A percentile compares a stretch with the other conserved stretches of the same genome.
Conservation (phyloP, 345 rosid genomes). For the Pugionium cornutum region DNA sequence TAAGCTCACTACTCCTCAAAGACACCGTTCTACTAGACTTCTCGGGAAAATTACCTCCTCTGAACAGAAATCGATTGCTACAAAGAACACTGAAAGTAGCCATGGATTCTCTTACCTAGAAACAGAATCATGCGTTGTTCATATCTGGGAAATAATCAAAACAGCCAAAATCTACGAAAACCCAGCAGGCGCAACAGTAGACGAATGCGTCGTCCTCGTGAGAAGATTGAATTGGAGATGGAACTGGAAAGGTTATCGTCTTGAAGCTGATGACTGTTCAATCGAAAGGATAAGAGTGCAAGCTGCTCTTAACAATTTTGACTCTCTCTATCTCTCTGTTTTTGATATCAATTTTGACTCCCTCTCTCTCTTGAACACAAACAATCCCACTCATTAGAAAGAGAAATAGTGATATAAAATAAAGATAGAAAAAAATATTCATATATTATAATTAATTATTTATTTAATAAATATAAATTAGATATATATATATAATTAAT, state of each 20-base stretch:
- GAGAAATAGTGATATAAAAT: too few relatives aligned
- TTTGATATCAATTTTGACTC: too few relatives aligned
- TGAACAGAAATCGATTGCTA: slow-evolving; percentile 50
- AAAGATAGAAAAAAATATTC: too few relatives aligned
- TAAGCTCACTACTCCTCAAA: slow-evolving; percentile 32
- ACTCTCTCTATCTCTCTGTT: not conserved
- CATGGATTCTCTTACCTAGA: slow-evolving; percentile 44
- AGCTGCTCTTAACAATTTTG: slow-evolving; percentile 19
- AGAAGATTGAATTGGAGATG: slow-evolving; percentile 4
- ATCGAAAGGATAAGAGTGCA: slow-evolving; percentile 33
- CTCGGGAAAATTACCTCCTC: slow-evolving; percentile 35
- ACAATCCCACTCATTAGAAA: too few relatives aligned
- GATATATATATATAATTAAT: too few relatives aligned
- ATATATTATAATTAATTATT: too few relatives aligned
- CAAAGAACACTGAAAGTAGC: slow-evolving; percentile 57
- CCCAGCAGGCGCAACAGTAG: slow-evolving; percentile 8
- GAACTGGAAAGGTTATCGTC: slow-evolving; percentile 22
- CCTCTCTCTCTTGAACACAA: too few relatives aligned
- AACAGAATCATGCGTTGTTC: slow-evolving; percentile 39
- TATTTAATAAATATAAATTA: too few relatives aligned
- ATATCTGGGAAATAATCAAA: not conserved
- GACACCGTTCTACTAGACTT: slow-evolving; percentile 34
- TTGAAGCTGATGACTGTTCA: slow-evolving; percentile 14
- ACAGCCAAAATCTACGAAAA: not conserved
- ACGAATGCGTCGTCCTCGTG: slow-evolving; percentile 3